phyloP scores from a whole-genome alignment of 2,329 filamentous ascomycete species.

The Arthrobotrys sinensis region DNA sequence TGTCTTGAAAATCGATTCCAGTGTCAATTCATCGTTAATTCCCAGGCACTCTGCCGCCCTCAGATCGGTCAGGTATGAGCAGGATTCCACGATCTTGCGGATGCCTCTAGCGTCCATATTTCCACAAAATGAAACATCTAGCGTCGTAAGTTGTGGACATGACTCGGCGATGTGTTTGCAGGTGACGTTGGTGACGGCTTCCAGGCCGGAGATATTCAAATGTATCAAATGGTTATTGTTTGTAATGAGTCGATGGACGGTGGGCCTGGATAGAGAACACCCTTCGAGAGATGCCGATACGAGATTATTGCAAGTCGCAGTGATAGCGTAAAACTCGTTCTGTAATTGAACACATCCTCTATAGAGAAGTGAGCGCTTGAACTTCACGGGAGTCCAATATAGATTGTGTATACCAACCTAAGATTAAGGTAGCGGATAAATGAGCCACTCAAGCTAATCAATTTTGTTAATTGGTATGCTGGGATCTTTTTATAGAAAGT shows the following conservation, averaged over 20 bases:
- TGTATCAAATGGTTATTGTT: slow-evolving; percentile 84
- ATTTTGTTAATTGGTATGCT: slow-evolving; percentile 84
- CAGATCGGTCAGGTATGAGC: slow-evolving; percentile 81
- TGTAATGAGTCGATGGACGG: slow-evolving; percentile 81
- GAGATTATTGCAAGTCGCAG: slow-evolving; percentile 88
- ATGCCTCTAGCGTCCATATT: slow-evolving; percentile 85
- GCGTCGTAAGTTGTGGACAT: slow-evolving; percentile 83
- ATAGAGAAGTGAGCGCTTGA: slow-evolving; percentile 13
- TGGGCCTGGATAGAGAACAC: slow-evolving; percentile 82
- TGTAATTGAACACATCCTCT: slow-evolving; percentile 87
- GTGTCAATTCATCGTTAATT: slow-evolving; percentile 81
- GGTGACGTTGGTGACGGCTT: slow-evolving; percentile 83
- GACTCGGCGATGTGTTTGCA: slow-evolving; percentile 88
- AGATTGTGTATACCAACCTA: slow-evolving; percentile 67
- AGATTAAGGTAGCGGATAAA: slow-evolving; percentile 94
- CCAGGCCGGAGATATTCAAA: slow-evolving; percentile 87
- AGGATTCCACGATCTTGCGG: slow-evolving; percentile 79
- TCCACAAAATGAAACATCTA: slow-evolving; percentile 95
- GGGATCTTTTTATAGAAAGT: slow-evolving; percentile 91
- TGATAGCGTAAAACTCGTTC: slow-evolving; percentile 85
- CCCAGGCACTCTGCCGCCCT: slow-evolving; percentile 85
- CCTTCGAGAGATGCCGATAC: slow-evolving; percentile 90
- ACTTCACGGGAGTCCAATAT: not conserved
- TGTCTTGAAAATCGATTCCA: slow-evolving; percentile 80
- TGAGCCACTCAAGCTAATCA: slow-evolving; percentile 86